Base-by-base conservation (phyloP, 2,329 filamentous ascomycete species). In the Hypomyces perniciosus region DNA sequence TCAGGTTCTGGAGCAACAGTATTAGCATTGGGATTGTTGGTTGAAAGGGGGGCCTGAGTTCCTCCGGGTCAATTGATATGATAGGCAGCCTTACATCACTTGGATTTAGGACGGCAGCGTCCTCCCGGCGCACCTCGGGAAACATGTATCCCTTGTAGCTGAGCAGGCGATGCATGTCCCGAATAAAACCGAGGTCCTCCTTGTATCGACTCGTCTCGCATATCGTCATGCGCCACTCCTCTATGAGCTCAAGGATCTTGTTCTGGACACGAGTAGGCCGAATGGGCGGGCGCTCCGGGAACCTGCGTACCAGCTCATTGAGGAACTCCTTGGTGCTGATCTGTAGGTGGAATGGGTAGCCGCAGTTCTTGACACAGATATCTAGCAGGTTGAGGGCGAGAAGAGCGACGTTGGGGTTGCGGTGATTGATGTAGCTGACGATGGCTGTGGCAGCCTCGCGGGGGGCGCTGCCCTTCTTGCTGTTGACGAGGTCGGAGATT, bases 341-440 rank as follows among this genome's bases (percentile, higher is more conserved):
- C 71, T 99, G 93, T 52, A 99, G 83, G 66, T 99, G 93, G 71
- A 99, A 99, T 1, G 93, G 91, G 68, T 99, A 99, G 62, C 93
- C 93, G 78, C 93, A 99, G 74, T 99, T 99, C 77, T 99, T 99
- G 71, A 97, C 93, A 71, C 93, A 97, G 57, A 97, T 97, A 68
- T 99, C 93, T 66, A 99, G 88, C 59, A 99, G 82, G 73, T 85
- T 85, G 64, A 97, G 79, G 53, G 93, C 92, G 53, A 97, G 80
- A 59, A 99, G 76, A 54, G 91, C 87, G 59, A 99, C 90, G 69
- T 96, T 97, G 54, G 91, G 88, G 68, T 97, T 99, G 68, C 93
- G 88, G 70, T 95, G 90, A 73, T 99, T 99, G 76, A 97, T 85
- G 65, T 91, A 90, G 71, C 87, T 86, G 62, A 96, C 92, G 58